phyloP scores from a whole-genome alignment of 805 yeast species.

The Starmerella powellii region DNA sequence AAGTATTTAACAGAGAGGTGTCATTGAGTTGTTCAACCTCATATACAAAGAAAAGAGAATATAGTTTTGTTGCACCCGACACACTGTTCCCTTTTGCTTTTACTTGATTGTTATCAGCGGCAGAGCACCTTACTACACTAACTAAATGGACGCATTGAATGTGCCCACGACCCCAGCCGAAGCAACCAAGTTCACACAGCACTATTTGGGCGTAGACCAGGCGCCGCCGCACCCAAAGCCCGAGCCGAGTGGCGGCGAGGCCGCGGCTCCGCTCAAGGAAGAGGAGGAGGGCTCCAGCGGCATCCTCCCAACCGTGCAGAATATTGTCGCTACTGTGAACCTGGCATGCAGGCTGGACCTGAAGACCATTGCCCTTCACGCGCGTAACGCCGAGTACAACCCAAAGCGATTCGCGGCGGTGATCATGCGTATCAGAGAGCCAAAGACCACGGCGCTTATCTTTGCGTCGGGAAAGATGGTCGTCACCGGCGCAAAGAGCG shows the following conservation, averaged over 20 bases:
- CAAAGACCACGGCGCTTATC: slow-evolving; percentile 93
- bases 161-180: slow-evolving; percentile 68
- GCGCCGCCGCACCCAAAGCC: slow-evolving; percentile 1
- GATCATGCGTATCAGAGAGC: slow-evolving; percentile 97
- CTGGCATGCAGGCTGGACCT: slow-evolving; percentile 90
- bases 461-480: slow-evolving; percentile 99
- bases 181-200: slow-evolving; percentile 57
- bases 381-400: slow-evolving; percentile 97
- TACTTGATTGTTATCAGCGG: not conserved
- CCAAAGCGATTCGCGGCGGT: slow-evolving; percentile 97
- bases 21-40: slow-evolving; percentile 21
- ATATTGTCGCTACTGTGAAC: slow-evolving; percentile 95
- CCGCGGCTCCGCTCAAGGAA: slow-evolving; percentile 9
- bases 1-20: slow-evolving; percentile 12
- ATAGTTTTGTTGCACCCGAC: not conserved
- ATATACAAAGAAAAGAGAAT: not conserved
- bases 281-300: slow-evolving; percentile 73
- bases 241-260: slow-evolving; percentile 4
- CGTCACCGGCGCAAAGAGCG: slow-evolving; percentile 97
- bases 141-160: slow-evolving; percentile 54
- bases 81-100: not conserved
- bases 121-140: not conserved
- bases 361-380: slow-evolving; percentile 94
- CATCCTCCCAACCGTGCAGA: slow-evolving; percentile 80
- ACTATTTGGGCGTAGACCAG: slow-evolving; percentile 33